These are phyloP conservation scores for Coix lacrymajobi DNA, from an alignment of 176 grass and related monocot genomes.

Conservation along the genomic window DNA sequence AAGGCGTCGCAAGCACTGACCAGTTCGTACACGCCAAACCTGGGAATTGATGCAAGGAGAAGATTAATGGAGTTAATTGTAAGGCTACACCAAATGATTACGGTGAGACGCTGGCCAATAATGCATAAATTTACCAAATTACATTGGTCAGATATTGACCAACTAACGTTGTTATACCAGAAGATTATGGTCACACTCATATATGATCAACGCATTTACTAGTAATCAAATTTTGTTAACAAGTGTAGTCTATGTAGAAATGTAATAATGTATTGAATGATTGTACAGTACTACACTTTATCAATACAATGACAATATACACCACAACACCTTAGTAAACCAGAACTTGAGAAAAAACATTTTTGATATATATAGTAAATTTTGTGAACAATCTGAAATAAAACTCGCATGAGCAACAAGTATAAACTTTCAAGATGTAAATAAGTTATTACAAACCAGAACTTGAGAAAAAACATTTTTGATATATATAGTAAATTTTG, in stretches of 20 bases:
- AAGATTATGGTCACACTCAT: slow-evolving; percentile 5
- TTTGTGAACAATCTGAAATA: background rate
- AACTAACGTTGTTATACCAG: background rate
- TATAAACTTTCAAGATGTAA: background rate
- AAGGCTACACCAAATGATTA: background rate
- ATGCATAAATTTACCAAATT: background rate
- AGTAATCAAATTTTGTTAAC: background rate
- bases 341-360: background rate
- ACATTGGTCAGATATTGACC: background rate
- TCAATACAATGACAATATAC: background rate
- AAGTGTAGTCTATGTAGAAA: background rate
- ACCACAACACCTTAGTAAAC: background rate
- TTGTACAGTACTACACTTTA: background rate
- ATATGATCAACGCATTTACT: background rate
- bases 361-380: slow-evolving; percentile 16
- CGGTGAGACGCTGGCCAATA: background rate
- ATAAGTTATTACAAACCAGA: background rate
- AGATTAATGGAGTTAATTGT: slow-evolving; percentile 13
- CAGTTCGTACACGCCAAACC: slow-evolving; percentile 97
- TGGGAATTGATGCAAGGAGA: slow-evolving; percentile 26
- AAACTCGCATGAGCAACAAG: background rate
- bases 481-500: background rate
- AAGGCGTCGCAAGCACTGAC: slow-evolving; percentile 86
- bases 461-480: background rate
- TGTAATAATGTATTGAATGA: background rate